Evolutionary conservation across 805 yeast genomes (phyloP), one percentile per base, ranked within the genome.

Genomic region (Starmerella stigmatis): DNA sequence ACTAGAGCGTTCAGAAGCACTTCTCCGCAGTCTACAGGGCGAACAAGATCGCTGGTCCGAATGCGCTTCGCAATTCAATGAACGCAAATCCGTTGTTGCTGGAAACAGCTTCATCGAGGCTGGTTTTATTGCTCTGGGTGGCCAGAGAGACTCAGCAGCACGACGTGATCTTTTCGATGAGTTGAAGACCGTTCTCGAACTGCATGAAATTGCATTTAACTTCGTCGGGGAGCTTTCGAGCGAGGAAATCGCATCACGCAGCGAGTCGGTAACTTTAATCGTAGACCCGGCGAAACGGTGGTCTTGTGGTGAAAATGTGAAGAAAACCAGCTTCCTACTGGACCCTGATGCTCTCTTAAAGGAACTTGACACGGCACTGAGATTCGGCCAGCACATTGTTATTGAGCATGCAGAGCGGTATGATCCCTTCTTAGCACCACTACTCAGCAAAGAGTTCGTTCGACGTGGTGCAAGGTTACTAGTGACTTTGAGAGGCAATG

Each of bases 21-120:
- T 89, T 32, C 64, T 88, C 25, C 78, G 75, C 5, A 77, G 75
- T 52, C 67, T 88, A 49, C 71, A 79, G 0, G 60, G 62, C 1
- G 97, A 88, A 59, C 72, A 81, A 51, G 60, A 66, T 4, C 70
- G 96, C 57, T 88, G 97, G 97, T 63, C 71, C n/a, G 56, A 51
- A 1, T 74, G 77, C 31, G 71, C 78, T n/a, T 59, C 63, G 8
- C 67, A 67, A 17, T 86, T 79, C 57, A 68, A 67, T 12, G 45
- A 56, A 1, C 68, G 69, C 36, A 65, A 74, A 26, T 65, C 66
- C 13, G 59, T 64, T 16, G 54, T 85, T 3, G 65, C 76, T 21
- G 96, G 96, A 0, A 74, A 81, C 57, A 63, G 81, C 1, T 49
- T 86, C 3, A 49, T 89, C 4, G 69, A 76, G 0, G 74, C 95